These are phyloP conservation scores for Fusarium hainanense DNA, from an alignment of 2,329 filamentous ascomycete species.

Conservation along the genomic window DNA sequence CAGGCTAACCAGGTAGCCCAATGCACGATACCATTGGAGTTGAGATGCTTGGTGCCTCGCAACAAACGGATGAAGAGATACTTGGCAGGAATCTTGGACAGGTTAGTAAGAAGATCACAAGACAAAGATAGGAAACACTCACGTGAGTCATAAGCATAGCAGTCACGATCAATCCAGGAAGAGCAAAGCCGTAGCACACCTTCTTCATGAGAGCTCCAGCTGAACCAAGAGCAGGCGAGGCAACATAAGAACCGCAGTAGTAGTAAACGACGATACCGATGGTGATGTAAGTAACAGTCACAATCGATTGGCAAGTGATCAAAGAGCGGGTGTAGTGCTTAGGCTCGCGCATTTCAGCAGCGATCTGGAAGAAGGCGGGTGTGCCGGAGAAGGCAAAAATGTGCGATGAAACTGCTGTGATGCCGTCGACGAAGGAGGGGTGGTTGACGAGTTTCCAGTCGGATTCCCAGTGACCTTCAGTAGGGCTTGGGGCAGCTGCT, in stretches of 20 bases:
- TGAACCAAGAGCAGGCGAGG: conserved; percentile 59
- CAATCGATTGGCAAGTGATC: conserved; percentile 41
- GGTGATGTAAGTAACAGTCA: conserved; percentile 49
- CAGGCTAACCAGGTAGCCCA: conserved; percentile 50
- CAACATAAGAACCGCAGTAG: conserved; percentile 58
- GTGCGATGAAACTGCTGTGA: conserved; percentile 48
- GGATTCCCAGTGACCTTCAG: conserved; percentile 41
- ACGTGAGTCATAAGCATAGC: conserved; percentile 44
- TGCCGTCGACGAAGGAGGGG: conserved; percentile 48
- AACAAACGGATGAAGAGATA: conserved; percentile 36
- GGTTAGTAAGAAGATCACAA: neutral
- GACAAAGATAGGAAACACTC: conserved; percentile 3
- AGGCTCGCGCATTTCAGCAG: conserved; percentile 50
- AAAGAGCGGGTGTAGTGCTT: conserved; percentile 30
- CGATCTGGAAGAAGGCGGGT: conserved; percentile 49
- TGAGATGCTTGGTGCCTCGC: conserved; percentile 47
- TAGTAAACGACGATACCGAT: conserved; percentile 57
- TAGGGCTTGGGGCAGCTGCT: conserved; percentile 14
- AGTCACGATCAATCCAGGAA: conserved; percentile 46
- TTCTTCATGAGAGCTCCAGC: conserved; percentile 57
- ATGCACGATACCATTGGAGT: conserved; percentile 45
- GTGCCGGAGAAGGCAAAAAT: conserved; percentile 54
- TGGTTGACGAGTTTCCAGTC: conserved; percentile 47
- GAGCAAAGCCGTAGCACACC: conserved; percentile 54
- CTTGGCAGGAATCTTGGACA: conserved; percentile 24